phyloP scores from a whole-genome alignment of 2,329 filamentous ascomycete genomes.

The Xylariaceae sp. region DNA sequence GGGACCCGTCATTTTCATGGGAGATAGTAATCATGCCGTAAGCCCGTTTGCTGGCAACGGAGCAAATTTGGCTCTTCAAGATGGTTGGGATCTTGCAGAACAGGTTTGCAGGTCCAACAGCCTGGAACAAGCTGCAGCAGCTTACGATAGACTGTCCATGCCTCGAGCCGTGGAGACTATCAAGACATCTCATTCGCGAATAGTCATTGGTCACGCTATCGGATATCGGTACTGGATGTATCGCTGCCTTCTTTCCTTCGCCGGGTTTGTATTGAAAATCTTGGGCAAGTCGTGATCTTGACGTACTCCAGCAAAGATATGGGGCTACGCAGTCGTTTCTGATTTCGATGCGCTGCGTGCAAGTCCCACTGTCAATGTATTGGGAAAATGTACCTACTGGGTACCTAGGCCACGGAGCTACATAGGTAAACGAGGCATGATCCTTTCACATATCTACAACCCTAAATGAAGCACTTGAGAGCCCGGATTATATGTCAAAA shows the following conservation, averaged over 20 bases:
- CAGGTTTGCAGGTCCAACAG: slow-evolving; percentile 32
- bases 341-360: too few relatives aligned
- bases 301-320: too few relatives aligned
- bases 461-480: too few relatives aligned
- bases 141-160: slow-evolving; percentile 37
- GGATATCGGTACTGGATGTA: slow-evolving; percentile 12
- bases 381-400: too few relatives aligned
- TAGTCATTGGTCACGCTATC: slow-evolving; percentile 12
- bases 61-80: slow-evolving; percentile 46
- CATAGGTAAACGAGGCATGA: too few relatives aligned
- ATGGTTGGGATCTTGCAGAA: slow-evolving; percentile 46
- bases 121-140: slow-evolving; percentile 27
- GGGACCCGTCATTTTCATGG: slow-evolving; percentile 43
- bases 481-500: too few relatives aligned
- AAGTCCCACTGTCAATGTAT: too few relatives aligned
- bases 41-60: slow-evolving; percentile 49
- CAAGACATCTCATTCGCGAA: slow-evolving; percentile 18
- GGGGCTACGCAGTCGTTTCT: too few relatives aligned
- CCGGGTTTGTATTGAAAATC: slow-evolving; percentile 5
- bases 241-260: slow-evolving; percentile 10
- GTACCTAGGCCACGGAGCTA: too few relatives aligned
- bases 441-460: too few relatives aligned
- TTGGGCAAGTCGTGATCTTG: background rate
- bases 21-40: slow-evolving; percentile 50
- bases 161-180: slow-evolving; percentile 31